Evolutionary conservation across 2,329 filamentous ascomycete genomes (phyloP).

Genomic region (Fusarium drepaniforme): DNA sequence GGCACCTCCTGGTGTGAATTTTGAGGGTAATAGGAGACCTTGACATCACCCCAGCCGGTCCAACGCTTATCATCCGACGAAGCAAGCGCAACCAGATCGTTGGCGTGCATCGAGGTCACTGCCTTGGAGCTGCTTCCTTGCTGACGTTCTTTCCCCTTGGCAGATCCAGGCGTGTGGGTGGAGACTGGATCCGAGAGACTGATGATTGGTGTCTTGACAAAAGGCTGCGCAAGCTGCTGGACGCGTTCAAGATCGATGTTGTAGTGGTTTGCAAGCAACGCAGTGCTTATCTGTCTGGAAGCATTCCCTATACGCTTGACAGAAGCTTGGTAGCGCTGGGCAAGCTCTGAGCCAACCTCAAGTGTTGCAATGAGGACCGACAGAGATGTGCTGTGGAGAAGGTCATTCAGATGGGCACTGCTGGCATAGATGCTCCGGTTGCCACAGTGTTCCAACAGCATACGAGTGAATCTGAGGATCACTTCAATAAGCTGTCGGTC

Average conservation of each 20-base stretch:
- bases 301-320: constrained; percentile 80
- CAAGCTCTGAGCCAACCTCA: constrained; percentile 85
- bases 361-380: constrained; percentile 83
- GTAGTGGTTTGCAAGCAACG: constrained; percentile 87
- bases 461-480: constrained; percentile 85
- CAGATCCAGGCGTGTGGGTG: constrained; percentile 65
- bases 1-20: constrained; percentile 44
- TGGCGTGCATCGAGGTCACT: constrained; percentile 76
- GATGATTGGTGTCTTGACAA: constrained; percentile 76
- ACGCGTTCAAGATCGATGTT: constrained; percentile 84
- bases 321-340: constrained; percentile 92
- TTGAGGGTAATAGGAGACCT: constrained; percentile 81
- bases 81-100: constrained; percentile 83
- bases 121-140: constrained; percentile 56
- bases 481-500: constrained; percentile 84
- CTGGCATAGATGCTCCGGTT: constrained; percentile 97
- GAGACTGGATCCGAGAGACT: constrained; percentile 65
- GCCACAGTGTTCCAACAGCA: constrained; percentile 93
- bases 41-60: constrained; percentile 85
- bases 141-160: constrained; percentile 83
- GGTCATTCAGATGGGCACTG: constrained; percentile 87
- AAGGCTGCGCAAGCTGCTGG: constrained; percentile 85
- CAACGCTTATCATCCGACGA: constrained; percentile 71
- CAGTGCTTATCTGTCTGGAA: constrained; percentile 75
- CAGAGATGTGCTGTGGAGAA: constrained; percentile 89